Evolutionary conservation across 345 rosid genomes (phyloP).

Genomic region (Lepidium aucheri): DNA sequence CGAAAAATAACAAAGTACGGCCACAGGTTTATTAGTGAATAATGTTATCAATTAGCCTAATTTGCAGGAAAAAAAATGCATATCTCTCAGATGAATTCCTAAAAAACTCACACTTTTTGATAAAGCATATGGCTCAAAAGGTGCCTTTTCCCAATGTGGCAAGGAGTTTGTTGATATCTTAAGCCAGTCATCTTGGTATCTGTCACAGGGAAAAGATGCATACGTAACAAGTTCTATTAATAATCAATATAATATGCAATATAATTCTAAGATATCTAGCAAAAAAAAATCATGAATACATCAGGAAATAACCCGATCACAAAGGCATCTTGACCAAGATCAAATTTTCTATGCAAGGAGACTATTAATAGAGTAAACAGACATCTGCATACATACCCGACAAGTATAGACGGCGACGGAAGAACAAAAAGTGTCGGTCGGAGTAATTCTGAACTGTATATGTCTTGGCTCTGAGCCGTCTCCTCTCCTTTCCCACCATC

Average conservation of each 20-base stretch:
- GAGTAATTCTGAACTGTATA: slow-evolving; percentile 51
- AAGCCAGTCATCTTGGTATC: slow-evolving; percentile 99
- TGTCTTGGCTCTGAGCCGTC: slow-evolving; percentile 57
- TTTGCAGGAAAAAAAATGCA: slow-evolving; percentile 4
- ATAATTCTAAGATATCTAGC: background rate
- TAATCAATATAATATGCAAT: background rate
- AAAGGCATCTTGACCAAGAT: slow-evolving; percentile 1
- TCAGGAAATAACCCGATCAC: background rate
- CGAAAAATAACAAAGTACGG: slow-evolving; percentile 21
- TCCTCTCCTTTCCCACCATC: slow-evolving; percentile 78
- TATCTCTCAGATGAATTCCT: background rate
- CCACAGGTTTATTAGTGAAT: background rate
- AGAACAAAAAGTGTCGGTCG: slow-evolving; percentile 75
- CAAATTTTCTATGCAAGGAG: background rate
- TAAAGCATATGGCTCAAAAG: slow-evolving; percentile 89
- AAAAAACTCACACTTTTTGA: slow-evolving; percentile 62
- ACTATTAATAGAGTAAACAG: slow-evolving; percentile 2
- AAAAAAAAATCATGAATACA: background rate
- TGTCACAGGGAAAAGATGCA: slow-evolving; percentile 22
- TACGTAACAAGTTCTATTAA: background rate
- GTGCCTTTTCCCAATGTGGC: slow-evolving; percentile 97
- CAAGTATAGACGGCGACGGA: slow-evolving; percentile 91
- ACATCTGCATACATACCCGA: slow-evolving; percentile 55
- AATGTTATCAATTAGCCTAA: background rate
- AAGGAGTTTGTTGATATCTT: slow-evolving; percentile 75